Base-by-base conservation (phyloP, 2,329 filamentous ascomycete genomes). In the Pseudogymnoascus sp. region DNA sequence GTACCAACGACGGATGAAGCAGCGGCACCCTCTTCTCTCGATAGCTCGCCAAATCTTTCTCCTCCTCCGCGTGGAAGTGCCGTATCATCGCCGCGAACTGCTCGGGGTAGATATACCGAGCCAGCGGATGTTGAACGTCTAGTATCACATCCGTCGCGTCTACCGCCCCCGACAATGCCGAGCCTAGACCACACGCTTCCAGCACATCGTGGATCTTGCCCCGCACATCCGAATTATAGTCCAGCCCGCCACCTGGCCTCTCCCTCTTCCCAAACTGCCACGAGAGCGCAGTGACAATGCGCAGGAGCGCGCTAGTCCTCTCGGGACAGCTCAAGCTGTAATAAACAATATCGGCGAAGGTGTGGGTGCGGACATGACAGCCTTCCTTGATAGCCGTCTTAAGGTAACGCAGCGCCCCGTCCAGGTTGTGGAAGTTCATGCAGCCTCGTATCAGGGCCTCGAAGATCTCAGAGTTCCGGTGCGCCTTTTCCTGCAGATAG, bases 381-480 rank as follows among this genome's bases (percentile, higher is more conserved):
- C 67, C 67, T 59, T 72, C 69, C n/a, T 70, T 69, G 23, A 73
- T 56, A 50, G 70, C 68, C 19, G 67, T 67, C 17, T 66, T 66
- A 42, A 72, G 46, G 53, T 67, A 67, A 6, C 68, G 67, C 60
- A 70, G 61, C 15, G 70, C 68, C n/a, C 61, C 46, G 62, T 63
- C 63, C 1, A 68, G 29, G 4, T 64, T 67, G 10, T 65, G 60
- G n/a, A 71, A 60, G 10, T 67, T 53, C 11, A 72, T 64, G 63
- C 63, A 66, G 2, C 68, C 70, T 21, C 61, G 59, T 38, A 72
- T 72, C n/a, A 72, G 67, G 3, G 67, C 59, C 62, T 72, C 67
- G 44, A 71, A 73, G 23, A 74, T 67, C 6, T 62, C 38, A 17
- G 63, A 40, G 60, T 67, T 65, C 63, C 71, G 66, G 7, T 65